phyloP scores from a whole-genome alignment of 2,329 filamentous ascomycete genomes.

The Lasiodiplodia theobromae region DNA sequence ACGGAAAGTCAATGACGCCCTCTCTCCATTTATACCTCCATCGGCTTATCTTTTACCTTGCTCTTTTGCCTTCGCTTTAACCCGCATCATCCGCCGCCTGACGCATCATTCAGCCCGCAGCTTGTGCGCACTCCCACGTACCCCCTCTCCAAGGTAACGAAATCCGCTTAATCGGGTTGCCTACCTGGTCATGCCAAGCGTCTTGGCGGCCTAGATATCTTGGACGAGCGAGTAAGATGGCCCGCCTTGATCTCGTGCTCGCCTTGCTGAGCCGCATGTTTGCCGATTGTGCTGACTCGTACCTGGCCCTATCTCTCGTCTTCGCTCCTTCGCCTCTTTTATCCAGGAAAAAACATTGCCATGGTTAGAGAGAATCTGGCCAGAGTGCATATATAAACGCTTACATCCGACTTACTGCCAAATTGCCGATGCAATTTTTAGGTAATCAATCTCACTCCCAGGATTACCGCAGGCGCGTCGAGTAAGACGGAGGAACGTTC shows the following conservation, averaged over 20 bases:
- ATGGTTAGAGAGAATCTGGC: no score
- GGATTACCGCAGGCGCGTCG: no score
- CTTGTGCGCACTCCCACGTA: slow-evolving; percentile 1
- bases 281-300: background rate
- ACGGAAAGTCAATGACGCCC: background rate
- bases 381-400: no score
- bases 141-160: background rate
- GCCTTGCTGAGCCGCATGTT: slow-evolving; percentile 15
- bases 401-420: no score
- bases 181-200: slow-evolving; percentile 6
- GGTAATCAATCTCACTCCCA: no score
- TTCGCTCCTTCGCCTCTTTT: no score
- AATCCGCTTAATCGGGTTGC: background rate
- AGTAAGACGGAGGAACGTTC: background rate
- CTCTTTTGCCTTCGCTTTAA: background rate
- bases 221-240: slow-evolving; percentile 9
- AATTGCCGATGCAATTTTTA: no score
- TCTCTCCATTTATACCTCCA: slow-evolving; percentile 4
- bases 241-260: slow-evolving; percentile 11
- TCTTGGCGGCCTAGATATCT: slow-evolving; percentile 10
- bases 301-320: background rate
- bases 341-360: no score
- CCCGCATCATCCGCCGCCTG: background rate
- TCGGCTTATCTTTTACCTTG: background rate
- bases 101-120: slow-evolving; percentile 19